Evolutionary conservation across 108 stramenopile genomes (phyloP).

Genomic region (Skeletonema tropicum): DNA sequence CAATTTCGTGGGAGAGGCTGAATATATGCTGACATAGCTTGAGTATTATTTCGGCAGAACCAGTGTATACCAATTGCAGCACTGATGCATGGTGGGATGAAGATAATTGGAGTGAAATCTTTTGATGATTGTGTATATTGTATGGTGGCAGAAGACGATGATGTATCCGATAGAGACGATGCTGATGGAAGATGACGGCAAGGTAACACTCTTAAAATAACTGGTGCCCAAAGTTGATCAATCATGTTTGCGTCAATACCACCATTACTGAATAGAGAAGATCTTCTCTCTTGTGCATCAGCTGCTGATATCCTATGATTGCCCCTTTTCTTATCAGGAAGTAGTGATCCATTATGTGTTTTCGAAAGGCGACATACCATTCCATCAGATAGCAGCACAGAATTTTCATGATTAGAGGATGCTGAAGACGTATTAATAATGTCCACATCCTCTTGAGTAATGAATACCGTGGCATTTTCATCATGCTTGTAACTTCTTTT

Average conservation of each 20-base stretch:
- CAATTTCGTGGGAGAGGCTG: background rate
- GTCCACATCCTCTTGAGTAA: background rate
- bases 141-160: no score
- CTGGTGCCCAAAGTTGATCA: background rate
- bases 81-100: conserved; percentile 40
- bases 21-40: background rate
- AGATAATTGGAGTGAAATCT: conserved; percentile 8
- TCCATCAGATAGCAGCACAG: background rate
- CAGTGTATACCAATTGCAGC: conserved; percentile 44
- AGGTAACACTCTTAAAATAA: background rate
- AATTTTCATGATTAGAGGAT: background rate
- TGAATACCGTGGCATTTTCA: background rate
- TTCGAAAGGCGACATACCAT: background rate
- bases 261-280: background rate
- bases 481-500: background rate
- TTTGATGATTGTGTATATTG: background rate
- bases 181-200: background rate
- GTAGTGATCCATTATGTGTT: background rate
- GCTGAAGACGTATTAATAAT: background rate
- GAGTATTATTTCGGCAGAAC: conserved; percentile 11
- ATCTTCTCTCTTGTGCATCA: background rate
- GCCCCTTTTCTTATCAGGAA: no score
- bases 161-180: background rate
- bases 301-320: background rate
- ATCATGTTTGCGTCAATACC: background rate